phyloP scores from a whole-genome alignment of 208 protist genomes.

The Naegleria lovaniensis region DNA sequence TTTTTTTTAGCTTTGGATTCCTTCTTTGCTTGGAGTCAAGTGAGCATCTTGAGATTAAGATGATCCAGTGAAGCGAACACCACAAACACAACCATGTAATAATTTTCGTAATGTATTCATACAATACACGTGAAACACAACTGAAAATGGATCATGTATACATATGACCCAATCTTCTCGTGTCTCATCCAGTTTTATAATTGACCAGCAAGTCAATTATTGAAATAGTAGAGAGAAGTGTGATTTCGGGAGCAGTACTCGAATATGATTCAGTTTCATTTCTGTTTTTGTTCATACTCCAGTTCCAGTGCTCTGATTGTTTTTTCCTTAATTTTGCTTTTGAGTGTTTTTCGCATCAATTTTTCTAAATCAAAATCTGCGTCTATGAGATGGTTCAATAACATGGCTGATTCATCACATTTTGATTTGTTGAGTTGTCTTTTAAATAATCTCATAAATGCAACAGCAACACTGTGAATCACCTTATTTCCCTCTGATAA shows the following conservation, averaged over 20 bases:
- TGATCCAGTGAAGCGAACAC: too few relatives aligned
- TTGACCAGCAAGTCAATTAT: too few relatives aligned
- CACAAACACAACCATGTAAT: too few relatives aligned
- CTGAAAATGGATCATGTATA: too few relatives aligned
- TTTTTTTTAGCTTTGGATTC: background rate
- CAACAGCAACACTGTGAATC: background rate
- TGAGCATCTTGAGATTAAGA: too few relatives aligned
- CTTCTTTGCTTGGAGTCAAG: too few relatives aligned
- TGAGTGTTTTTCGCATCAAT: background rate
- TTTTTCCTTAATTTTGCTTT: conserved; percentile 10
- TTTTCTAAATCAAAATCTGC: background rate
- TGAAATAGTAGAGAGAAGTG: too few relatives aligned
- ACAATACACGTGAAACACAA: too few relatives aligned
- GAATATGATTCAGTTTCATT: too few relatives aligned
- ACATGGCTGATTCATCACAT: background rate
- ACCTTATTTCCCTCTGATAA: conserved; percentile 8
- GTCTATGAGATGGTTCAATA: background rate
- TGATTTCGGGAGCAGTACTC: too few relatives aligned
- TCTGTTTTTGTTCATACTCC: background rate
- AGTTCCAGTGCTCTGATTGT: background rate
- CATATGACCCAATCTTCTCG: background rate
- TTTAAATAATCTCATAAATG: background rate
- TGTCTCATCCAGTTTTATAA: background rate
- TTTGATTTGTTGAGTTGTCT: background rate
- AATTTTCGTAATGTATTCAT: too few relatives aligned